Conservation (phyloP, 2,329 filamentous ascomycete genomes). For the Sporothrix sp. region DNA sequence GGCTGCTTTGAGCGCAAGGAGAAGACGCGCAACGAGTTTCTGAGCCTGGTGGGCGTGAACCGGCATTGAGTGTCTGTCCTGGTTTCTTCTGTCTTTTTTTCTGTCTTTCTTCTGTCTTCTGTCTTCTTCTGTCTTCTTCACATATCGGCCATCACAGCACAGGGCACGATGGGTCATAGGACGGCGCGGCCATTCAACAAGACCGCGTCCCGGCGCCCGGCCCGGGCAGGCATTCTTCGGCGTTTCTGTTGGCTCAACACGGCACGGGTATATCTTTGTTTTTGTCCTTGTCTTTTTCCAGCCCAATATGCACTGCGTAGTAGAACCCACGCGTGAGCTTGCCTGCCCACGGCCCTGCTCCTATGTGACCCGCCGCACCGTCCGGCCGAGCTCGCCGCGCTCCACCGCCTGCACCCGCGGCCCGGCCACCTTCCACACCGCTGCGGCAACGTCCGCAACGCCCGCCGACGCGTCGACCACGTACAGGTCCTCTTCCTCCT, state of each 20-base stretch:
- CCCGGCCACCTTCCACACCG: conserved; percentile 44
- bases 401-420: conserved; percentile 40
- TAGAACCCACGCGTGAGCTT: too few relatives aligned
- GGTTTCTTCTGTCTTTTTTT: not conserved
- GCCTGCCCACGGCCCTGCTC: too few relatives aligned
- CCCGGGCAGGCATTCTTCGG: not conserved
- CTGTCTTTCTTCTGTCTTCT: not conserved
- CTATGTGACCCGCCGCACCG: conserved; percentile 35
- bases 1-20: conserved; percentile 87
- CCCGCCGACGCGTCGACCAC: conserved; percentile 45
- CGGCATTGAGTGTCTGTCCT: not conserved
- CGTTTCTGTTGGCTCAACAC: conserved; percentile 19
- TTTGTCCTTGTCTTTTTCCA: conserved; percentile 1
- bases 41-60: conserved; percentile 66
- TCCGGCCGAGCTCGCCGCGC: conserved; percentile 37
- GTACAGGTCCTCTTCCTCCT: conserved; percentile 44
- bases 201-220: not conserved
- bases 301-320: too few relatives aligned
- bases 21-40: conserved; percentile 91
- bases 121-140: not conserved
- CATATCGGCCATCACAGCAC: not conserved
- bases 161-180: not conserved
- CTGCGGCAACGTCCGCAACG: conserved; percentile 47
- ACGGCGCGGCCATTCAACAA: conserved; percentile 14
- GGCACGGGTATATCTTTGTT: conserved; percentile 11